Conservation (phyloP, 495 filamentous ascomycete species). For the Aspergillus diversus region DNA sequence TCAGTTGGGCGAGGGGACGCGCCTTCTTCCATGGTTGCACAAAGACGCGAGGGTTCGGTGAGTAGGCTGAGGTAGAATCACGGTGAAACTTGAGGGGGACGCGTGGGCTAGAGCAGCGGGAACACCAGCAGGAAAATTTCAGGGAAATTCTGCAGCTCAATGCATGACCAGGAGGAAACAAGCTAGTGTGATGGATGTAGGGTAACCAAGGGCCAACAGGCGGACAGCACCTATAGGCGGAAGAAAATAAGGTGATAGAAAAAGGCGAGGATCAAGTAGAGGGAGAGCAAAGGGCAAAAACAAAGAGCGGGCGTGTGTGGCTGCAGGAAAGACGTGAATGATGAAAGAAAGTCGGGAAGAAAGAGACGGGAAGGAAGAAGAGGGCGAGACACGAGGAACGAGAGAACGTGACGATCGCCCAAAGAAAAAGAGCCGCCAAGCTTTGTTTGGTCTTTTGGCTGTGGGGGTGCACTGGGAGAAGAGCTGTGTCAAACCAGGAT, state of each 20-base stretch:
- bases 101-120: constrained; percentile 20
- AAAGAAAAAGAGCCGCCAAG: constrained; percentile 26
- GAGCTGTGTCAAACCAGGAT: neutral
- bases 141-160: constrained; percentile 26
- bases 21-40: constrained; percentile 35
- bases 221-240: neutral
- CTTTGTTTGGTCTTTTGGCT: constrained; percentile 23
- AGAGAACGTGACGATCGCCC: constrained; percentile 28
- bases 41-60: constrained; percentile 20
- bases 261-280: neutral
- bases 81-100: constrained; percentile 16
- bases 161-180: constrained; percentile 25
- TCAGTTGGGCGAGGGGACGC: constrained; percentile 30
- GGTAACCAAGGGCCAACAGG: neutral
- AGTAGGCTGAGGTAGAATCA: constrained; percentile 7
- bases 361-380: constrained; percentile 7
- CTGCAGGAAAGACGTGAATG: constrained; percentile 7
- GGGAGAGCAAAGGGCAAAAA: neutral
- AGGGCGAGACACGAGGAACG: constrained; percentile 18
- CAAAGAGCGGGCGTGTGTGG: neutral
- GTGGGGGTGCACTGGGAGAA: neutral
- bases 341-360: neutral
- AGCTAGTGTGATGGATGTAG: neutral
- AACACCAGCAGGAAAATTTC: constrained; percentile 9
- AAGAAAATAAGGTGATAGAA: constrained; percentile 2